Evolutionary conservation across 495 filamentous ascomycete species (phyloP), one percentile per base, ranked within the genome.

Genomic region (Aspergillus leporis): DNA sequence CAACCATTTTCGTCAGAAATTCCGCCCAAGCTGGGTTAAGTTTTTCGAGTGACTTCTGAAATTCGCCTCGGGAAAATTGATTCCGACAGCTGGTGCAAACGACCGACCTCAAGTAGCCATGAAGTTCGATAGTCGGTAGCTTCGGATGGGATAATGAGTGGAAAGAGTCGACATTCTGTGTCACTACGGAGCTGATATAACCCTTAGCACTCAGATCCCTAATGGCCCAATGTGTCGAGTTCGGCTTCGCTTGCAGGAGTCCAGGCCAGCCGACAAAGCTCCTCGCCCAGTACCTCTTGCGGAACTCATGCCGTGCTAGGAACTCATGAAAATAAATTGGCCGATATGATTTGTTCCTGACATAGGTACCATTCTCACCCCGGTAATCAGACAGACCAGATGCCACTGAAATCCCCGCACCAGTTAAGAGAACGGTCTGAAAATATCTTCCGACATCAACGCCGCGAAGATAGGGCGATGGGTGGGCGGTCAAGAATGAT

Each of bases 81-180:
- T 78, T 81, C 19, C 76, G 81, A 67, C 91, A 95, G 65, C 85
- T 90, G n/a, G 88, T 84, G 74, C 94, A 98, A 22, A 88, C 80
- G 31, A 93, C 81, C 18, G 87, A 84, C 62, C 91, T 81, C 43
- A 98, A 79, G 67, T 92, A 95, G 57, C 94, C 94, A 72, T 98
- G 94, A 46, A 98, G 78, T 71, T 98, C 94, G 16, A 93, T 71
- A 6, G 90, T 94, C 6, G 83, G 78, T 13, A 93, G 71, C 1
- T 81, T 67, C 4, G 93, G 90, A 71, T 97, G 93, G 7, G 90
- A 86, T 30, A 74, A 70, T 1, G 85, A 78, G 73, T 98, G 93
- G 70, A 97, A 94, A 5, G 92, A 96, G 71, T 98, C 94, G 23
- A 97, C 93, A 69, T 98, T 97, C 69, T 98, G 94, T 43, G 94